These are phyloP conservation scores for Candida pseudoviswanathii DNA, from an alignment of 1,139 yeast species.

Conservation along the genomic window DNA sequence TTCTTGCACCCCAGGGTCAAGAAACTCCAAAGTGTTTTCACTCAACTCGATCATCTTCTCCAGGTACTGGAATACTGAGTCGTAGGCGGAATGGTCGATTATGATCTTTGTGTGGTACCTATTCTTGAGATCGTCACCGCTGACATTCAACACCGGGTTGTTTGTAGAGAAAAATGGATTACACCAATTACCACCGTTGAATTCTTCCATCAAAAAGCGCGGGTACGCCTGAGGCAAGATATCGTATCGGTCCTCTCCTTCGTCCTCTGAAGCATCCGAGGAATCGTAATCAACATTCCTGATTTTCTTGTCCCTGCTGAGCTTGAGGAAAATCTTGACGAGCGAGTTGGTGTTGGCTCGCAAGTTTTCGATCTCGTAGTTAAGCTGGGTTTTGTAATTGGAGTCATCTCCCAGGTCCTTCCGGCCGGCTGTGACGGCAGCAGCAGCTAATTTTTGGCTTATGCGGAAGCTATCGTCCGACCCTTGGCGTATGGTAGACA, in stretches of 20 bases:
- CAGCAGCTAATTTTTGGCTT: not conserved
- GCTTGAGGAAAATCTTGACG: conserved; percentile 29
- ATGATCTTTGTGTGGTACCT: conserved; percentile 48
- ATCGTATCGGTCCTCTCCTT: conserved; percentile 40
- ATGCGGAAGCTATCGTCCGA: conserved; percentile 14
- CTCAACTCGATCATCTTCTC: conserved; percentile 42
- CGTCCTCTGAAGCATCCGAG: conserved; percentile 38
- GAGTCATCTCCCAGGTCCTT: conserved; percentile 14
- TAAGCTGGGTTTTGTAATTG: conserved; percentile 39
- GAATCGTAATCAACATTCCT: conserved; percentile 40
- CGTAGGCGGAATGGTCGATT: conserved; percentile 52
- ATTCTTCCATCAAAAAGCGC: conserved; percentile 62
- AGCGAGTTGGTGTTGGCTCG: conserved; percentile 32
- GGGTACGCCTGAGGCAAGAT: conserved; percentile 66
- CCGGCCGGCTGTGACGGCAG: not conserved
- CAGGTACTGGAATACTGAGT: conserved; percentile 35
- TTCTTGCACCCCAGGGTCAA: conserved; percentile 40
- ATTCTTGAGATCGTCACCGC: conserved; percentile 50
- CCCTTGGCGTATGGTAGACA: conserved; percentile 28
- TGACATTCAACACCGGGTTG: conserved; percentile 42
- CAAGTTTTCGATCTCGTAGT: conserved; percentile 37
- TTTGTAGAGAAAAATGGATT: conserved; percentile 59
- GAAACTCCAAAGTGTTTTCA: conserved; percentile 40
- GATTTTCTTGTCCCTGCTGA: conserved; percentile 37
- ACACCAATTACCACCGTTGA: conserved; percentile 75